A percentile compares a stretch with the other conserved stretches of the same genome.
Evolutionary conservation across 768 basidiomycete genomes (phyloP).

Genomic region (Collybia nuda): DNA sequence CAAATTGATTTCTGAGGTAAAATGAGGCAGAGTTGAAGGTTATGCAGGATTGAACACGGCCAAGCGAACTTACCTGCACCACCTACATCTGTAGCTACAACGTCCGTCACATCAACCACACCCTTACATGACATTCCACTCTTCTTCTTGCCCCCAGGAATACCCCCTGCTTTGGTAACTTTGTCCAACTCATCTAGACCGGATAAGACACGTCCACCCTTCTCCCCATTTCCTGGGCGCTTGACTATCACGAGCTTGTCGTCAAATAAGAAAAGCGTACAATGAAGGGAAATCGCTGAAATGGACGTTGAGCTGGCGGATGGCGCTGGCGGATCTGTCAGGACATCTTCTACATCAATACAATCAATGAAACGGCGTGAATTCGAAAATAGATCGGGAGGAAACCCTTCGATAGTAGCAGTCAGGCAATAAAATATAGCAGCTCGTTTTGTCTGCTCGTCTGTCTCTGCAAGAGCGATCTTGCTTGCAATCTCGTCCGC

Average conservation of each 20-base stretch:
- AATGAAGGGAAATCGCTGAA: conserved; percentile 58
- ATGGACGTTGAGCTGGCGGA: conserved; percentile 39
- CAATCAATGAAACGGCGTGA: conserved; percentile 87
- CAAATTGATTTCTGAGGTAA: conserved; percentile 70
- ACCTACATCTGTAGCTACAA: conserved; percentile 84
- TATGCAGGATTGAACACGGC: background rate
- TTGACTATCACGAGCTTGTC: conserved; percentile 93
- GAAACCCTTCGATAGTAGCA: conserved; percentile 87
- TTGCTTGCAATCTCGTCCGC: conserved; percentile 86
- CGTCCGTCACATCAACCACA: conserved; percentile 79
- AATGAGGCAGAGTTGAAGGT: background rate
- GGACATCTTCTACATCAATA: conserved; percentile 87
- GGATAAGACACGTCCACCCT: conserved; percentile 64
- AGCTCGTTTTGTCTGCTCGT: conserved; percentile 88
- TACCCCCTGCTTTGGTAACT: conserved; percentile 59
- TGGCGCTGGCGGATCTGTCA: conserved; percentile 50
- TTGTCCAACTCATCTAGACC: conserved; percentile 82
- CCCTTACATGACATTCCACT: conserved; percentile 83
- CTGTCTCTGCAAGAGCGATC: conserved; percentile 89
- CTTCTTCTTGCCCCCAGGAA: conserved; percentile 70
- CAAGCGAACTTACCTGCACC: conserved; percentile 61
- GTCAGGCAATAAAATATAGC: conserved; percentile 85
- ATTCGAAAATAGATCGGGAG: conserved; percentile 86
- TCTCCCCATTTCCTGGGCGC: conserved; percentile 75
- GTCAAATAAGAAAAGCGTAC: conserved; percentile 90